Conservation (phyloP, 352 stramenopile genomes). For the Lagenidium giganteum region DNA sequence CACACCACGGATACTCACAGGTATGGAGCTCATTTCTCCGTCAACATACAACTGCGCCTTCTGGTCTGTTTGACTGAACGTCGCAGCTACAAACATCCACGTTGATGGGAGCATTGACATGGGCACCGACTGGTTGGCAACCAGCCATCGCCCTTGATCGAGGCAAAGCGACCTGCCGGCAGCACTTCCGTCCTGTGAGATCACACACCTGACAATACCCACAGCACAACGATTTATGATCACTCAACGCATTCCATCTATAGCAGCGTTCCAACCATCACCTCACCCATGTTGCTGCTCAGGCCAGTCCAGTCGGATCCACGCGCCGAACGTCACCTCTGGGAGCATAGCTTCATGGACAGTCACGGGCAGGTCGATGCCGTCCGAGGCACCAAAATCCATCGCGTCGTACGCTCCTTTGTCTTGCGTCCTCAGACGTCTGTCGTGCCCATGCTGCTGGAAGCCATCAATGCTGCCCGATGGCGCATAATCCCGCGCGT, state of each 20-base stretch:
- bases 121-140: slow-evolving; percentile 10
- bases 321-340: slow-evolving; percentile 33
- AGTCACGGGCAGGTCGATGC: slow-evolving; percentile 28
- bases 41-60: slow-evolving; percentile 19
- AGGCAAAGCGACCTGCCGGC: slow-evolving; percentile 33
- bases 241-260: slow-evolving; percentile 1
- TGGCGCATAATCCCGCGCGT: slow-evolving; percentile 35
- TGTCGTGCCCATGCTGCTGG: slow-evolving; percentile 24
- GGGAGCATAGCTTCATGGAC: slow-evolving; percentile 18
- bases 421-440: background rate
- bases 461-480: slow-evolving; percentile 25
- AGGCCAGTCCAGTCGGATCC: slow-evolving; percentile 23
- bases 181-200: slow-evolving; percentile 46
- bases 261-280: slow-evolving; percentile 1
- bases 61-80: slow-evolving; percentile 19
- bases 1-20: background rate
- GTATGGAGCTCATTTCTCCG: slow-evolving; percentile 1
- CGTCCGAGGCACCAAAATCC: slow-evolving; percentile 14
- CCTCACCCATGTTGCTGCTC: slow-evolving; percentile 5
- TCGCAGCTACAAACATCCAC: slow-evolving; percentile 38
- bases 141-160: slow-evolving; percentile 21
- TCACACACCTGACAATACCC: slow-evolving; percentile 23
- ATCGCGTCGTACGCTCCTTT: slow-evolving; percentile 1
- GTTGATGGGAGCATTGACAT: slow-evolving; percentile 7
- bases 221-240: background rate